These are phyloP conservation scores for Phaeosphaeriaceae sp. DNA, from an alignment of 2,329 filamentous ascomycete species.

Conservation along the genomic window DNA sequence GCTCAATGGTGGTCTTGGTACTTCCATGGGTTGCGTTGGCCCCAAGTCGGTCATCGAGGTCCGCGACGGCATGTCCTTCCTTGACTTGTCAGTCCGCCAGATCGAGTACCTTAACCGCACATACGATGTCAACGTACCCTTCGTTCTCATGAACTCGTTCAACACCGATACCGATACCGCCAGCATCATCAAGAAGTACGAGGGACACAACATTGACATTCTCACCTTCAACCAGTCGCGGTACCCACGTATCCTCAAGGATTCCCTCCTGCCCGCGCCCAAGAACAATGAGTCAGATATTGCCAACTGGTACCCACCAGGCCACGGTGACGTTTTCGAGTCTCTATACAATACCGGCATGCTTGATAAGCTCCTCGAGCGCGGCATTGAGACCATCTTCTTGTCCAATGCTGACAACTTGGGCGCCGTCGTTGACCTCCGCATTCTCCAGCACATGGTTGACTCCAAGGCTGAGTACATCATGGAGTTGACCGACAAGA, in stretches of 20 bases:
- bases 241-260: slow-evolving; percentile 97
- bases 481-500: slow-evolving; percentile 99
- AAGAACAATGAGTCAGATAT: slow-evolving; percentile 87
- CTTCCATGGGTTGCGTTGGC: slow-evolving; percentile 98
- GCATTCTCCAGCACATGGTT: slow-evolving; percentile 99
- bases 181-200: slow-evolving; percentile 99
- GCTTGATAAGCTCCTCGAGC: slow-evolving; percentile 92
- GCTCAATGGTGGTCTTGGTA: slow-evolving; percentile 98
- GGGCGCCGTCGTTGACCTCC: slow-evolving; percentile 95
- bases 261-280: slow-evolving; percentile 93
- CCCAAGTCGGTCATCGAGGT: slow-evolving; percentile 99
- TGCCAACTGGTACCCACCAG: slow-evolving; percentile 97
- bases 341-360: slow-evolving; percentile 99
- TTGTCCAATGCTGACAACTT: slow-evolving; percentile 99
- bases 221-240: slow-evolving; percentile 99
- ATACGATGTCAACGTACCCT: slow-evolving; percentile 95
- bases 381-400: slow-evolving; percentile 97
- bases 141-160: slow-evolving; percentile 99
- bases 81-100: slow-evolving; percentile 97
- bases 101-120: slow-evolving; percentile 99
- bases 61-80: slow-evolving; percentile 99
- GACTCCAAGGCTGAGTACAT: slow-evolving; percentile 98
- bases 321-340: slow-evolving; percentile 99
- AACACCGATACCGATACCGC: slow-evolving; percentile 98
- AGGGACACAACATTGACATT: slow-evolving; percentile 99